Base-by-base conservation (phyloP, 306 rosid genomes). In the Oemleria cerasiformis region DNA sequence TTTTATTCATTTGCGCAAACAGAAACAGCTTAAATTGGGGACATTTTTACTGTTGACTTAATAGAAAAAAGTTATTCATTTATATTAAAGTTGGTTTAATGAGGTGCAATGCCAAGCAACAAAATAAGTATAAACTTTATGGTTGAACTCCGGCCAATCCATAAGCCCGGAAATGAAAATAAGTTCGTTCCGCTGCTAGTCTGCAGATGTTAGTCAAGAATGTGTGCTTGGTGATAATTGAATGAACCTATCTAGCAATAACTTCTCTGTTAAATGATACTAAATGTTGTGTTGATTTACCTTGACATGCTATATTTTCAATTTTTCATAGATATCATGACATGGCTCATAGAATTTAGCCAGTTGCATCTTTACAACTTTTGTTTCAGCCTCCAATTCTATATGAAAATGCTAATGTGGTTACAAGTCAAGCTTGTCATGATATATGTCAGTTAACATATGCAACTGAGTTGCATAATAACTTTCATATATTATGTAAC, bases 231-330 rank as follows among this genome's bases (percentile, higher is more conserved):
- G 19, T 50, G 25, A 13, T 56, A 67, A 39, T 51, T 51, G 62
- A 6, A 51, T 53, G 48, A 4, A 51, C 20, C 50, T 30, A 3
- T 30, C 36, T 73, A 59, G 68, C 71, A 48, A 58, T 60, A 36
- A 15, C 61, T 23, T 45, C 62, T 43, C 44, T 16, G 73, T 65
- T 45, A 17, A 9, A 25, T 11, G 8, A 39, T 56, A 34, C 65
- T 0, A 23, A n/a, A 7, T 34, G n/a, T 20, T 67, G 68, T 48
- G 62, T 69, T 68, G 59, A 40, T 14, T 68, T 68, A 68, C n/a
- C 17, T 68, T 68, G 47, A 51, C 36, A n/a, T 45, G 70, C 70
- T 45, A 47, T 66, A 12, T 8, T 30, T 55, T 64, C 45, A 19
- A 60, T 13, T 8, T 30, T 55, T 64, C 45, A 12, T 60, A 9